Evolutionary conservation across 805 yeast species (phyloP), one percentile per base, ranked within the genome.

Genomic region (Komagataella populi): DNA sequence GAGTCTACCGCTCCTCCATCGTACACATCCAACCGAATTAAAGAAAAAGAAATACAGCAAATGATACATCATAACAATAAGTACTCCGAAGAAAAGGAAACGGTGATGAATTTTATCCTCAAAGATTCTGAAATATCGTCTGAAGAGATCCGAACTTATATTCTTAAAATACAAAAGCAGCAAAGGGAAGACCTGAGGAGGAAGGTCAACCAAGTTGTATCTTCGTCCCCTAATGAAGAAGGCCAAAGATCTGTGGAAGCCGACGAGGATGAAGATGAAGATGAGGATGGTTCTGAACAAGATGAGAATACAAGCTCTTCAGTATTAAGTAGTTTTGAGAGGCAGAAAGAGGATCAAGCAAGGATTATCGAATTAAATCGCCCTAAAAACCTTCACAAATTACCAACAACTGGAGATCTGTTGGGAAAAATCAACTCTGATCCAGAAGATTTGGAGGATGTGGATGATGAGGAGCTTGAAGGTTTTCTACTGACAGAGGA

Each of bases 401-500:
- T 82, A 24, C 88, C 90, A 1, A 81, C 77, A 6, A 74, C 90
- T 0, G 66, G 63, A 10, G 77, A 82, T 1, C 60, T 84, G 4
- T 65, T 83, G 16, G 65, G 67, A 0, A 73, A 68, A 49, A 70
- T 87, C 2, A 64, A 78, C 0, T 86, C 84, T 24, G 83, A 78
- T 48, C 80, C 78, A 1, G 83, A 76, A 1, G 71, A 80, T 49
- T 70, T 84, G 47, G 80, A 81, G 6, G 96, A 88, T 59, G 84
- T 84, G 4, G 95, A 87, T 57, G 97, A 89, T 61, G 91, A 81
- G 12, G 96, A 88, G 57, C 71, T 87, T 10, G 80, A 78, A 4
- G 67, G 70, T 0, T 72, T 81, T 39, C 60, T 87, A 46, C 70
- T 93, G 48, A 73, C 77, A 2, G 81, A 76, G 51, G 88, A 83